These are phyloP conservation scores for Blastobotrys chiropterorum DNA, from an alignment of 805 yeast genomes.

Conservation along the genomic window DNA sequence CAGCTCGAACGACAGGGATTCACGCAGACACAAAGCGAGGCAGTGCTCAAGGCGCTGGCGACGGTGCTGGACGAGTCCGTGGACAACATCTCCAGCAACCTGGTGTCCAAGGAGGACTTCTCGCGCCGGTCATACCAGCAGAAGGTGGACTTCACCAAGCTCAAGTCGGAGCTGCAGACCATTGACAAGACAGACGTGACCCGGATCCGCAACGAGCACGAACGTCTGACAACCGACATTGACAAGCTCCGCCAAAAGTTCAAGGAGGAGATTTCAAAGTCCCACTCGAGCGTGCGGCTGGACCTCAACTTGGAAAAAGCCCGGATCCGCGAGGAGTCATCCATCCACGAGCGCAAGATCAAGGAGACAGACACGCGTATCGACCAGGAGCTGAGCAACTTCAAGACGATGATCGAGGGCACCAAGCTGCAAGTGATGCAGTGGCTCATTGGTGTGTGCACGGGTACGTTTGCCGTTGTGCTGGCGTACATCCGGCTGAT, in stretches of 20 bases:
- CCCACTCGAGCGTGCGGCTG: constrained; percentile 81
- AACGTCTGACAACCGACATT: constrained; percentile 71
- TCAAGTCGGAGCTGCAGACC: constrained; percentile 84
- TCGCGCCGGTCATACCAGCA: constrained; percentile 88
- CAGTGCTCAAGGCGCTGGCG: constrained; percentile 67
- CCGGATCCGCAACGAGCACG: constrained; percentile 79
- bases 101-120: constrained; percentile 80
- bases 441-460: constrained; percentile 97
- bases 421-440: constrained; percentile 97
- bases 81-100: constrained; percentile 60
- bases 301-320: constrained; percentile 94
- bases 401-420: constrained; percentile 90
- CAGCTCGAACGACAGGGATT: constrained; percentile 67
- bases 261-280: constrained; percentile 85
- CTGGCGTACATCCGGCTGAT: constrained; percentile 79
- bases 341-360: constrained; percentile 86
- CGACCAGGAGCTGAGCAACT: constrained; percentile 90
- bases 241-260: constrained; percentile 80
- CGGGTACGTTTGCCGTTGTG: constrained; percentile 94
- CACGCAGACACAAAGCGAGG: constrained; percentile 66
- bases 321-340: constrained; percentile 86
- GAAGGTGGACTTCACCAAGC: constrained; percentile 91
- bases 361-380: constrained; percentile 93
- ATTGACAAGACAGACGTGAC: constrained; percentile 83
- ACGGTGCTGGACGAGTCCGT: constrained; percentile 78